Conservation (phyloP, 2,329 filamentous ascomycete genomes). For the Chrysoporthe puriensis region DNA sequence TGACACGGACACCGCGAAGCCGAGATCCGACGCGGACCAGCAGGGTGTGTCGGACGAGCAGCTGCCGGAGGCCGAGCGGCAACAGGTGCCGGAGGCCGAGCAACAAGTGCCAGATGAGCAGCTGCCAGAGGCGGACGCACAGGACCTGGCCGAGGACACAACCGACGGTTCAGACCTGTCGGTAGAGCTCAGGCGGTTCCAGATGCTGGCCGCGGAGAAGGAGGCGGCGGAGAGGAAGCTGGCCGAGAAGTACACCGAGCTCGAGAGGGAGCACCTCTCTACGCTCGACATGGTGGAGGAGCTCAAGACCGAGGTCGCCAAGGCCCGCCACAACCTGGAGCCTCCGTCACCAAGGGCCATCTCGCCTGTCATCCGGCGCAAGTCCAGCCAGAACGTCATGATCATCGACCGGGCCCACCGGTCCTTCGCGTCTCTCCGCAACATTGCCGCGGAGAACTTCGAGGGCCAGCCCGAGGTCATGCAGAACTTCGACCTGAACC, state of each 20-base stretch:
- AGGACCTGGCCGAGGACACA: conserved; percentile 40
- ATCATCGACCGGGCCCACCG: conserved; percentile 88
- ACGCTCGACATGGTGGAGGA: conserved; percentile 87
- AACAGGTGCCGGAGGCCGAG: neutral
- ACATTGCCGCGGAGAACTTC: conserved; percentile 85
- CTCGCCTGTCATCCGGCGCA: conserved; percentile 81
- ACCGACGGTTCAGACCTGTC: conserved; percentile 51
- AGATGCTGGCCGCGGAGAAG: conserved; percentile 72
- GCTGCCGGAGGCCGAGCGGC: neutral
- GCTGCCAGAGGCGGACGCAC: conserved; percentile 1
- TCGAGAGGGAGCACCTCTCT: conserved; percentile 81
- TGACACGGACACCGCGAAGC: conserved; percentile 60
- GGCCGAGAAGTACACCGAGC: conserved; percentile 76
- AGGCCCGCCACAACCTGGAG: conserved; percentile 66
- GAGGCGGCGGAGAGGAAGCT: conserved; percentile 75
- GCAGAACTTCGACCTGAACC: conserved; percentile 89
- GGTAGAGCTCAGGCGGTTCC: conserved; percentile 73
- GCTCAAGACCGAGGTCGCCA: conserved; percentile 83
- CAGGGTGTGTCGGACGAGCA: conserved; percentile 7
- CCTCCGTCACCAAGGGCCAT: conserved; percentile 63
- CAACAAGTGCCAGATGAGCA: conserved; percentile 13
- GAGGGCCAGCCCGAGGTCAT: conserved; percentile 80
- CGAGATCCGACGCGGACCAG: conserved; percentile 34
- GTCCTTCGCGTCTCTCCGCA: conserved; percentile 86
- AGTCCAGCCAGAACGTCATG: conserved; percentile 88